A percentile compares a stretch with the other conserved stretches of the same genome.
Conservation (phyloP, 106 monocot genomes). For the Acorus calamus region DNA sequence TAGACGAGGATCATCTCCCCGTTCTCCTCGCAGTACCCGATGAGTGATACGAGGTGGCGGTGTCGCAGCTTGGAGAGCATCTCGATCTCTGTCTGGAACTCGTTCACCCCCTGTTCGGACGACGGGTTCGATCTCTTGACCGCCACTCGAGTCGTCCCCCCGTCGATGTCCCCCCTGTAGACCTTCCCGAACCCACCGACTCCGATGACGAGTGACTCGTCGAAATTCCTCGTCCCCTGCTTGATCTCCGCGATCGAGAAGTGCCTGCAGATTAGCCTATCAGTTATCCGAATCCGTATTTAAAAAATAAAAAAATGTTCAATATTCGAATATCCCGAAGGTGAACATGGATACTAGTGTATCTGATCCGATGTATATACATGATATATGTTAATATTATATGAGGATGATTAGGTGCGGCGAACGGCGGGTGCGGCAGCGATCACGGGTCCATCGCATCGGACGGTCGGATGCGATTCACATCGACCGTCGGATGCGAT, state of each 20-base stretch:
- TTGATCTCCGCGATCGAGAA: constrained; percentile 37
- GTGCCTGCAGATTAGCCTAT: constrained; percentile 3
- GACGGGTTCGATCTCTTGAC: constrained; percentile 32
- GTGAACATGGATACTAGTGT: too few relatives aligned
- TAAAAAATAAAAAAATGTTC: too few relatives aligned
- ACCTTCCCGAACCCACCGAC: constrained; percentile 50
- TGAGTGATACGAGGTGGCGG: constrained; percentile 66
- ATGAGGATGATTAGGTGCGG: too few relatives aligned
- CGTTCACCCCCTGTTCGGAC: constrained; percentile 33
- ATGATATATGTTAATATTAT: too few relatives aligned
- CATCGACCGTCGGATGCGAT: too few relatives aligned
- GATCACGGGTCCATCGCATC: too few relatives aligned
- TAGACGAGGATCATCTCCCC: constrained; percentile 72
- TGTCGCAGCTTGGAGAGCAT: constrained; percentile 48
- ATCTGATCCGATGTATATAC: too few relatives aligned
- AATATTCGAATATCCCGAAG: too few relatives aligned
- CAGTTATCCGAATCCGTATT: too few relatives aligned
- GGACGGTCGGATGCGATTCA: too few relatives aligned
- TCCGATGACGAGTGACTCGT: constrained; percentile 35
- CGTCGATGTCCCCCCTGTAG: constrained; percentile 31
- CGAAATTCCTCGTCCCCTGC: constrained; percentile 31
- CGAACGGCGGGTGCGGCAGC: too few relatives aligned
- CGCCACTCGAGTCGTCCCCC: constrained; percentile 22
- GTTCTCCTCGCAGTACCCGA: constrained; percentile 70
- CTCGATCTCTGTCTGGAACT: constrained; percentile 47